Percentiles rank a stretch among this genome's conserved stretches.
Evolutionary conservation across 2,329 filamentous ascomycete genomes (phyloP).

Genomic region (Metarhizium robertsii): DNA sequence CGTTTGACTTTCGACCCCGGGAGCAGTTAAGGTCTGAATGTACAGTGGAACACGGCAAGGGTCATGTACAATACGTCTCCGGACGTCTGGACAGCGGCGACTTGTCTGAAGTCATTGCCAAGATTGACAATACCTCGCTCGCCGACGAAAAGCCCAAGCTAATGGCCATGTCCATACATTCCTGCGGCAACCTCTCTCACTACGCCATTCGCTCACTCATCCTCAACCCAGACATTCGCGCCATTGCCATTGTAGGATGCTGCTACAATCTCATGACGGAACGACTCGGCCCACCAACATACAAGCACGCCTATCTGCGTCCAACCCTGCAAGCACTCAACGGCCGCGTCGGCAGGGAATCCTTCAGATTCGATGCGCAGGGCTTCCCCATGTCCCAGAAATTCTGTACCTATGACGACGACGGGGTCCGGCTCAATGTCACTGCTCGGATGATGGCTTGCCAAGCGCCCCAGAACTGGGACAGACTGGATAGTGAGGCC

Average conservation of each 20-base stretch:
- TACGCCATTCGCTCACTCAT: conserved; percentile 82
- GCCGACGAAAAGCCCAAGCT: conserved; percentile 37
- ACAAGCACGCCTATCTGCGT: conserved; percentile 71
- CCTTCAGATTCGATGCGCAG: conserved; percentile 69
- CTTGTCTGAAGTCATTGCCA: conserved; percentile 54
- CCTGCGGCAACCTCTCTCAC: conserved; percentile 94
- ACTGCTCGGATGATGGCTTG: conserved; percentile 98
- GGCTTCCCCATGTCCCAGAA: conserved; percentile 87
- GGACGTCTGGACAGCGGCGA: conserved; percentile 67
- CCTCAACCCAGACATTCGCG: conserved; percentile 72
- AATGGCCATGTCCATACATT: conserved; percentile 93
- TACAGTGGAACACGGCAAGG: conserved; percentile 50
- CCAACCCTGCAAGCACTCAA: conserved; percentile 58
- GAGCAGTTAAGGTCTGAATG: conserved; percentile 42
- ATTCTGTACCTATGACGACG: conserved; percentile 47
- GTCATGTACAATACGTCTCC: conserved; percentile 68
- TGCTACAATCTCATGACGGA: conserved; percentile 97
- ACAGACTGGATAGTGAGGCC: conserved; percentile 62
- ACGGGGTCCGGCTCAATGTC: conserved; percentile 79
- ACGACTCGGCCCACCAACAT: conserved; percentile 74
- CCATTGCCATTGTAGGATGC: conserved; percentile 94
- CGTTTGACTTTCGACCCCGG: conserved; percentile 37
- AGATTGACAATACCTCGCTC: conserved; percentile 33
- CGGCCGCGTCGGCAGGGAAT: conserved; percentile 59
- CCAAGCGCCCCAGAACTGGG: conserved; percentile 92